These are phyloP conservation scores for Pleurotus sapidus DNA, from an alignment of 768 basidiomycete genomes.

Conservation along the genomic window DNA sequence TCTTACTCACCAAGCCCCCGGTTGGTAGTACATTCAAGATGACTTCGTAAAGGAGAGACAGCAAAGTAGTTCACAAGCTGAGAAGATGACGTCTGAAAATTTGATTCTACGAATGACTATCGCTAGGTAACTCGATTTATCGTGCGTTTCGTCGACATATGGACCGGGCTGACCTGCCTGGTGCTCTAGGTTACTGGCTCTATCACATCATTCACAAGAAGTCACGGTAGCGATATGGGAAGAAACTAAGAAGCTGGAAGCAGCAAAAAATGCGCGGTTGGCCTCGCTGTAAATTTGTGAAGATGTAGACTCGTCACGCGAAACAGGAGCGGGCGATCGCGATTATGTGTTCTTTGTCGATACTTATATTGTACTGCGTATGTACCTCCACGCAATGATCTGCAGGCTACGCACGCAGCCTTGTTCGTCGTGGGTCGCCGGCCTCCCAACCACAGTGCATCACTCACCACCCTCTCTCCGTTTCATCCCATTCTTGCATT, in stretches of 20 bases:
- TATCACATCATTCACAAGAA: constrained; percentile 54
- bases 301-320: too few species aligned
- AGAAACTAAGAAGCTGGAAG: constrained; percentile 58
- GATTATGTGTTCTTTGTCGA: too few species aligned
- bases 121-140: constrained; percentile 49
- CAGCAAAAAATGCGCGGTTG: neutral
- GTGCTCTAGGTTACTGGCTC: constrained; percentile 52
- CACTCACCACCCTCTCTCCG: too few species aligned
- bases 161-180: neutral
- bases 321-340: too few species aligned
- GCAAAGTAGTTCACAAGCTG: constrained; percentile 32
- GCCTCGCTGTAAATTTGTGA: neutral
- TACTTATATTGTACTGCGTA: too few species aligned
- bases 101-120: constrained; percentile 66
- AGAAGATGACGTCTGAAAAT: constrained; percentile 50
- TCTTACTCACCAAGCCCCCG: neutral
- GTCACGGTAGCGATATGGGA: constrained; percentile 65
- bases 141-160: neutral
- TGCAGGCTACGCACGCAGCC: too few species aligned
- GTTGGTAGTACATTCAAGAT: constrained; percentile 64
- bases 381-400: too few species aligned
- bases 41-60: constrained; percentile 59
- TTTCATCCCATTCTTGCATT: too few species aligned
- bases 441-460: too few species aligned
- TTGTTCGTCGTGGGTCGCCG: too few species aligned